These are phyloP conservation scores for Arabidopsis hybrid DNA, from an alignment of 441 rosid species.

Conservation along the genomic window DNA sequence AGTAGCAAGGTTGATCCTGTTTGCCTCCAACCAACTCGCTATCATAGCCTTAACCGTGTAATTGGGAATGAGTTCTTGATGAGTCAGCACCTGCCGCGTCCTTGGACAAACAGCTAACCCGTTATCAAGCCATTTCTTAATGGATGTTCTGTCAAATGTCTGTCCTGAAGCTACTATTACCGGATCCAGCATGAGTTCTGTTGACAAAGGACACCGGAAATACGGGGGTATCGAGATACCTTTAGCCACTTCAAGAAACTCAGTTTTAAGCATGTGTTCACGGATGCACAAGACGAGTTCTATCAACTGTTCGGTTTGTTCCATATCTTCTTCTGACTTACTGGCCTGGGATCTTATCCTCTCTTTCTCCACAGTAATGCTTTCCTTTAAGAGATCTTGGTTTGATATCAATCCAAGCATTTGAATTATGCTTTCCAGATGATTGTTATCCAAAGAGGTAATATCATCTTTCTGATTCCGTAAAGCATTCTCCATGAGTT, in stretches of 20 bases:
- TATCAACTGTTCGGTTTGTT: slow-evolving; percentile 55
- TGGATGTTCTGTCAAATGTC: slow-evolving; percentile 86
- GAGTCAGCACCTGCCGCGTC: slow-evolving; percentile 69
- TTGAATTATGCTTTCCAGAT: slow-evolving; percentile 58
- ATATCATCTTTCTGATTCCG: slow-evolving; percentile 56
- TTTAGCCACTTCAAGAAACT: slow-evolving; percentile 60
- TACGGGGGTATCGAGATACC: slow-evolving; percentile 75
- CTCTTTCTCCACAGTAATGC: slow-evolving; percentile 83
- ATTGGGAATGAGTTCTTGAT: slow-evolving; percentile 88
- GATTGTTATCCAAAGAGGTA: slow-evolving; percentile 53
- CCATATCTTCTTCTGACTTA: slow-evolving; percentile 49
- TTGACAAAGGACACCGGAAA: slow-evolving; percentile 86
- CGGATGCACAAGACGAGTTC: slow-evolving; percentile 71
- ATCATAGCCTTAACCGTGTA: slow-evolving; percentile 94
- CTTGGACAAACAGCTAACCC: slow-evolving; percentile 84
- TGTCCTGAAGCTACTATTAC: slow-evolving; percentile 95
- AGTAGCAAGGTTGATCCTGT: slow-evolving; percentile 53
- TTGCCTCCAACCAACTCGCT: slow-evolving; percentile 78
- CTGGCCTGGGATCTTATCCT: slow-evolving; percentile 53
- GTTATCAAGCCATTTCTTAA: slow-evolving; percentile 86
- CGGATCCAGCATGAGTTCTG: slow-evolving; percentile 91
- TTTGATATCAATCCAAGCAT: slow-evolving; percentile 63
- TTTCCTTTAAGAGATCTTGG: slow-evolving; percentile 78
- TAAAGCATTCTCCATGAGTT: slow-evolving; percentile 59
- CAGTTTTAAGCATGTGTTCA: slow-evolving; percentile 65